Evolutionary conservation across 129 eudicot species (phyloP).

Genomic region (Pittosporum tobira): DNA sequence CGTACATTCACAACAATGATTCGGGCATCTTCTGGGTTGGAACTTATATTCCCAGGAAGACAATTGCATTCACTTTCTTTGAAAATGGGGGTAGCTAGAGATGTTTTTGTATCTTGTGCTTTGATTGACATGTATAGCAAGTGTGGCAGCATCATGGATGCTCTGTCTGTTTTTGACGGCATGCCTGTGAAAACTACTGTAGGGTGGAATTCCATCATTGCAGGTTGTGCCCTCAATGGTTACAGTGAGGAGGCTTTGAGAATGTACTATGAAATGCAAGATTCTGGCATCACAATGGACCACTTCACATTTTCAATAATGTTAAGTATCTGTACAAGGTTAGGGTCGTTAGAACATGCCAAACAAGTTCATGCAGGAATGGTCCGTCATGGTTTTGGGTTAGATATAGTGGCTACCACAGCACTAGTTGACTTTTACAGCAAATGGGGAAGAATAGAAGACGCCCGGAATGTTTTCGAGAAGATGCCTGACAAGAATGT

Average conservation of each 20-base stretch:
- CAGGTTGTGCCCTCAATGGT: slow-evolving; percentile 77
- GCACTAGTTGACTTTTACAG: slow-evolving; percentile 76
- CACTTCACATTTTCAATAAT: slow-evolving; percentile 69
- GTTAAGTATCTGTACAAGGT: slow-evolving; percentile 49
- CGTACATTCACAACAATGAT: slow-evolving; percentile 56
- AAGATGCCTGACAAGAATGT: slow-evolving; percentile 58
- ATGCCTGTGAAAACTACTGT: slow-evolving; percentile 71
- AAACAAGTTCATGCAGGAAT: slow-evolving; percentile 83
- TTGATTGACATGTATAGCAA: slow-evolving; percentile 82
- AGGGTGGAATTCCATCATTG: slow-evolving; percentile 70
- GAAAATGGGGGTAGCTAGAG: slow-evolving; percentile 39
- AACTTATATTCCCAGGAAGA: slow-evolving; percentile 43
- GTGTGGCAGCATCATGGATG: slow-evolving; percentile 66
- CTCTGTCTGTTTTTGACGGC: slow-evolving; percentile 43
- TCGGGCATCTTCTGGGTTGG: slow-evolving; percentile 67
- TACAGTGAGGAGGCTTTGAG: slow-evolving; percentile 65
- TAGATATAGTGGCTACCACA: slow-evolving; percentile 63
- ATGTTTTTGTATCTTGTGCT: slow-evolving; percentile 58
- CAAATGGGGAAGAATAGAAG: slow-evolving; percentile 82
- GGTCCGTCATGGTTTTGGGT: slow-evolving; percentile 62
- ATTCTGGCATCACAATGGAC: slow-evolving; percentile 69
- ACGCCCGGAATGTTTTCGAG: slow-evolving; percentile 59
- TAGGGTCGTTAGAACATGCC: slow-evolving; percentile 65
- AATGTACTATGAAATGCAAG: slow-evolving; percentile 63
- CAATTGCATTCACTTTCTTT: slow-evolving; percentile 60